Base-by-base conservation (phyloP, 2,329 filamentous ascomycete genomes). In the Aspergillus aculeatus region DNA sequence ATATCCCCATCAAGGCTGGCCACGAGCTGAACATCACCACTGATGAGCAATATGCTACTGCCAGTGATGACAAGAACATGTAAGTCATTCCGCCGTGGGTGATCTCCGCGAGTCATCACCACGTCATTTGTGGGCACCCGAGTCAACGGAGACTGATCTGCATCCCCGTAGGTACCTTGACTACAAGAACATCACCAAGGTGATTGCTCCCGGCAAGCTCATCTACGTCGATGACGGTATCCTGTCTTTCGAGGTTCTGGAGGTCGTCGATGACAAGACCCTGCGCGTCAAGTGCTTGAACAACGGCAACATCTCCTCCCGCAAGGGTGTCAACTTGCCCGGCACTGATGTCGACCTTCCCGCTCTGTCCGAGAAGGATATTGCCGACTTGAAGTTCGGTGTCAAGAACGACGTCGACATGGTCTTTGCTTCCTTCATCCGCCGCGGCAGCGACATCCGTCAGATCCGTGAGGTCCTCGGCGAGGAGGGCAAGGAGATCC, bases 131-230 rank as follows among this genome's bases (percentile, higher is more conserved):
- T 31, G 23, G 49, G 47, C n/a, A 19, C 23, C 16, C 4, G 44
- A 31, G 21, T 54, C 44, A 12, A 29, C 47, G 12, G 29, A n/a
- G 44, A 60, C 65, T 72, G 57, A 71, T 56, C 48, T 35, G 24
- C 19, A 35, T 31, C 31, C 57, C 56, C 32, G 48, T 64, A 94
- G 91, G 88, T 97, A 92, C 75, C 90, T 98, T 73, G 94, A 98
- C 84, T 98, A 99, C 86, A 96, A 96, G 88, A 99, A 99, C 85
- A 98, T 99, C 81, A 97, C 94, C 81, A 96, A 96, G 83, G 95
- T 99, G 71, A 98, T 99, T 74, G 80, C 90, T 76, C 83, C 86
- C 61, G 95, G 94, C 74, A 93, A 95, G 73, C 89, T 90, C 79
- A 96, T 99, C 84, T 99, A 96, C 81, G 95, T 99, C 71, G 95